Evolutionary conservation across 257 asterid species (phyloP).

Genomic region (Scutellaria minor): DNA sequence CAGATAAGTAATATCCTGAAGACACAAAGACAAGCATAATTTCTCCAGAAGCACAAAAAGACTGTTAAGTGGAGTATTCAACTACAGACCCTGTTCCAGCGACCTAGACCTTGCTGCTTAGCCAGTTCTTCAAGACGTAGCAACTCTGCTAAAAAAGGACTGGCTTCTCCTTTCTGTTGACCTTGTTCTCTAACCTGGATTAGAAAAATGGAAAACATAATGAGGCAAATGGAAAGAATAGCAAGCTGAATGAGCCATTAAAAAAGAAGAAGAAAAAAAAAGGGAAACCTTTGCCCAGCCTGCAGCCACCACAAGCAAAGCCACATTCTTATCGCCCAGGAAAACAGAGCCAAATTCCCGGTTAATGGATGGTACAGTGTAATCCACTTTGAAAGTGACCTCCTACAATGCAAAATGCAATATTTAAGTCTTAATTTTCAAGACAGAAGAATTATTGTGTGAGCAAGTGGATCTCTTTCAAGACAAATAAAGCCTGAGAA

Average conservation of each 20-base stretch:
- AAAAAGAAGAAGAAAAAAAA: constrained; percentile 28
- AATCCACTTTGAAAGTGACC: constrained; percentile 88
- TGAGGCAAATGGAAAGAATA: constrained; percentile 20
- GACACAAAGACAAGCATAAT: constrained; percentile 5
- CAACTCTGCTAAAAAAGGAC: constrained; percentile 75
- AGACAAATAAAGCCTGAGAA: constrained; percentile 22
- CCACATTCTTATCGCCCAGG: constrained; percentile 78
- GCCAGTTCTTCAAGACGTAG: constrained; percentile 85
- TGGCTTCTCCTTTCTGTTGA: constrained; percentile 90
- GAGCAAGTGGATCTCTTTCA: constrained; percentile 8
- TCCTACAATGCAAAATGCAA: constrained; percentile 52
- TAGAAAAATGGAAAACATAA: not conserved
- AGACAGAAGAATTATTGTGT: constrained; percentile 2
- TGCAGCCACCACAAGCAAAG: constrained; percentile 75
- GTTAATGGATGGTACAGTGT: constrained; percentile 82
- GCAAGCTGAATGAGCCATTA: constrained; percentile 9
- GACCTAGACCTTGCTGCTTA: constrained; percentile 87
- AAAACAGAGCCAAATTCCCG: constrained; percentile 93
- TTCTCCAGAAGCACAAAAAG: constrained; percentile 4
- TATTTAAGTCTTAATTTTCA: not conserved
- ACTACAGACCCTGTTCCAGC: constrained; percentile 82
- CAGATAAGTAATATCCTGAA: not conserved
- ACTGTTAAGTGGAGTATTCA: constrained; percentile 6
- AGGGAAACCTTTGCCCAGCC: constrained; percentile 99
- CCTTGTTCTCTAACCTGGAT: constrained; percentile 92